Conservation (phyloP, 805 yeast species). For the Diddensiella transvaalensis region DNA sequence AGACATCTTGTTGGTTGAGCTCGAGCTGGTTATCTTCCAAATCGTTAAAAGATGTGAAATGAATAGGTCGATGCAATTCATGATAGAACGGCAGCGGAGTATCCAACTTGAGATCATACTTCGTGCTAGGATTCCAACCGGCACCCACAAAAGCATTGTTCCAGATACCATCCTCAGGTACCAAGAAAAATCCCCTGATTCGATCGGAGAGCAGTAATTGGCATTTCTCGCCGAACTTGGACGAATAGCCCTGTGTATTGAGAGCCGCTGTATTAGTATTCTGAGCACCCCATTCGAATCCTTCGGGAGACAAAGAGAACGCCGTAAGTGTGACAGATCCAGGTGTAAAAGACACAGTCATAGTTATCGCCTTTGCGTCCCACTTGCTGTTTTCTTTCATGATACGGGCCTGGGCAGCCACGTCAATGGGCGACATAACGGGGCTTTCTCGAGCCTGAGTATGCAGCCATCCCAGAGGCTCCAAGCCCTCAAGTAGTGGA, state of each 20-base stretch:
- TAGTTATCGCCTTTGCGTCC: conserved; percentile 47
- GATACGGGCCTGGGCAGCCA: conserved; percentile 52
- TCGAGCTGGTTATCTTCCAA: conserved; percentile 42
- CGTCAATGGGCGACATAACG: conserved; percentile 65
- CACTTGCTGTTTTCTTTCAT: conserved; percentile 36
- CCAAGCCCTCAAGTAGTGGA: conserved; percentile 51
- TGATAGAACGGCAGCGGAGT: conserved; percentile 80
- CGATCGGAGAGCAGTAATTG: conserved; percentile 74
- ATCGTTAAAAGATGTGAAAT: conserved; percentile 71
- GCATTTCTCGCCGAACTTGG: conserved; percentile 54
- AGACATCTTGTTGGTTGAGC: conserved; percentile 64
- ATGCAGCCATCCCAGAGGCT: conserved; percentile 92
- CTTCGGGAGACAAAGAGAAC: conserved; percentile 56
- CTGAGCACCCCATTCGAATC: conserved; percentile 70
- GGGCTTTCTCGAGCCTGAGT: conserved; percentile 68
- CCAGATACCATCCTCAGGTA: conserved; percentile 85
- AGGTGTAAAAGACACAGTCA: conserved; percentile 70
- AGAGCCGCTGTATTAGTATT: conserved; percentile 54
- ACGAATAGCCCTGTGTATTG: conserved; percentile 64
- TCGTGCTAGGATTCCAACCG: conserved; percentile 63
- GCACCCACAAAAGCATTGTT: conserved; percentile 87
- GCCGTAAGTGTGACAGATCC: conserved; percentile 81
- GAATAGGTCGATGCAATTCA: conserved; percentile 83
- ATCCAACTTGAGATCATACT: conserved; percentile 65
- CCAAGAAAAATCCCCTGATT: conserved; percentile 76